Conservation (phyloP, 2,329 filamentous ascomycete species). For the Shiraia bambusicola region DNA sequence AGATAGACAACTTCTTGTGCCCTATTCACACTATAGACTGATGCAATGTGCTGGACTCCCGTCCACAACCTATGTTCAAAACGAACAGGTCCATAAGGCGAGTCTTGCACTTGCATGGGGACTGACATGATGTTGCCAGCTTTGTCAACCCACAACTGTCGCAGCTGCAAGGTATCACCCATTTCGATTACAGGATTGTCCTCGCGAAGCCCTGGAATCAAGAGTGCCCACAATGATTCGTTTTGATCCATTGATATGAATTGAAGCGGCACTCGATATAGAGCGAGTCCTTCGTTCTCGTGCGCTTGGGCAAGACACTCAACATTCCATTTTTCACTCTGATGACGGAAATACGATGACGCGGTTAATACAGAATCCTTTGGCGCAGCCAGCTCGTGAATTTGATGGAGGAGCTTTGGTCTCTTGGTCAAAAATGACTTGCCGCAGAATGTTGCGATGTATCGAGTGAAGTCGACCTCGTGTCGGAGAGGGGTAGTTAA, state of each 20-base stretch:
- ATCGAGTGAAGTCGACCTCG: constrained; percentile 16
- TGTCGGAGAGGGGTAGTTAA: constrained; percentile 13
- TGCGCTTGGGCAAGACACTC: constrained; percentile 20
- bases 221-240: constrained; percentile 17
- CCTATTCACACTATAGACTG: constrained; percentile 25
- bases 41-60: constrained; percentile 21
- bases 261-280: constrained; percentile 21
- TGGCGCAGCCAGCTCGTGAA: background rate
- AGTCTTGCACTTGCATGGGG: constrained; percentile 1
- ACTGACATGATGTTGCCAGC: constrained; percentile 10
- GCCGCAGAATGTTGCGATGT: constrained; percentile 19
- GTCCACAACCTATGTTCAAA: constrained; percentile 15
- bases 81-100: background rate
- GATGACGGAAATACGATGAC: constrained; percentile 18
- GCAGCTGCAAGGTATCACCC: constrained; percentile 36
- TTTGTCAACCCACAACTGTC: constrained; percentile 27
- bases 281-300: constrained; percentile 20
- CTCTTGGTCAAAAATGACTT: constrained; percentile 16
- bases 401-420: background rate
- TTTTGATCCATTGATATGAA: background rate
- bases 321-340: constrained; percentile 10
- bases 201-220: constrained; percentile 35
- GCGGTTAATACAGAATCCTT: constrained; percentile 3
- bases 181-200: constrained; percentile 34
- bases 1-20: constrained; percentile 27